Evolutionary conservation across 2,329 filamentous ascomycete species (phyloP).

Genomic region (Tricladium varicosporioides): DNA sequence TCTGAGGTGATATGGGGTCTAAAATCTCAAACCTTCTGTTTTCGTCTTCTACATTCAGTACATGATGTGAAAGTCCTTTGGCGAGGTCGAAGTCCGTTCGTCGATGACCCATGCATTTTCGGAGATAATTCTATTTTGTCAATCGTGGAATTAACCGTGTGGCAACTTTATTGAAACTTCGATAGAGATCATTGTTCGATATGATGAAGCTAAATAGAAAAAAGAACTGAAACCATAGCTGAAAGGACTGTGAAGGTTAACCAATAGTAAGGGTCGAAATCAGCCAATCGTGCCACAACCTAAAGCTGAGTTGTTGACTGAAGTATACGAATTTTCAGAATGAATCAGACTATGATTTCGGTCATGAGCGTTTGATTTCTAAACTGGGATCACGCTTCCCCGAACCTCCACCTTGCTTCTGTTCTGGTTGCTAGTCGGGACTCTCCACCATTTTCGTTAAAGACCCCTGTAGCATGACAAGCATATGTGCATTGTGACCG

Average conservation of each 20-base stretch:
- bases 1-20: background rate
- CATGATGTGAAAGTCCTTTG: slow-evolving; percentile 26
- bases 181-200: slow-evolving; percentile 3
- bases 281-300: slow-evolving; percentile 19
- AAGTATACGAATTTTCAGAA: slow-evolving; percentile 10
- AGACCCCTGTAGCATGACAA: slow-evolving; percentile 4
- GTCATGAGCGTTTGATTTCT: slow-evolving; percentile 9
- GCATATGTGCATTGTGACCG: slow-evolving; percentile 10
- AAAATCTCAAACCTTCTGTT: slow-evolving; percentile 18
- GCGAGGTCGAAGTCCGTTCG: slow-evolving; percentile 18
- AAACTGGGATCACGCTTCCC: background rate
- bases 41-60: slow-evolving; percentile 25
- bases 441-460: slow-evolving; percentile 5
- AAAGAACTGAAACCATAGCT: slow-evolving; percentile 10
- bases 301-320: slow-evolving; percentile 15
- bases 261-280: slow-evolving; percentile 13
- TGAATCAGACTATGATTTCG: slow-evolving; percentile 5
- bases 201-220: slow-evolving; percentile 14
- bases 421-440: slow-evolving; percentile 3
- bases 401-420: slow-evolving; percentile 4
- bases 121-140: slow-evolving; percentile 9
- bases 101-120: slow-evolving; percentile 22
- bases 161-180: background rate
- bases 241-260: slow-evolving; percentile 11
- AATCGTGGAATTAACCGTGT: background rate